Conservation (phyloP, 441 rosid genomes). For the Gossypium schwendimanii region DNA sequence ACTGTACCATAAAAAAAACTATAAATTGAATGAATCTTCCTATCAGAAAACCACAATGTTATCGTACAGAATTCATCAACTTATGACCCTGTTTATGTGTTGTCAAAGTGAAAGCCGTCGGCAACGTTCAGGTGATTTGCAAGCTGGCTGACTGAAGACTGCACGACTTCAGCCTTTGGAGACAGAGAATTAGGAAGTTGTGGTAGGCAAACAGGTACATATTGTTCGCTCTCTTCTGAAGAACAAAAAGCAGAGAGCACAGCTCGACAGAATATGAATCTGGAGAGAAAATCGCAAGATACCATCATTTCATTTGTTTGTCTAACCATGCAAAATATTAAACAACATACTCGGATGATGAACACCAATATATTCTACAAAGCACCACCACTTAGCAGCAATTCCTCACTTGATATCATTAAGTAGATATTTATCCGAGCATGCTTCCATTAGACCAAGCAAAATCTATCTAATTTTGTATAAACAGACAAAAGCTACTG, state of each 20-base stretch:
- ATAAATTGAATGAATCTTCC: background rate
- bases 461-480: background rate
- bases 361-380: background rate
- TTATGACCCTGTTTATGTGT: slow-evolving; percentile 16
- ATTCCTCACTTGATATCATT: background rate
- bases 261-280: slow-evolving; percentile 83
- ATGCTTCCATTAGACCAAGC: background rate
- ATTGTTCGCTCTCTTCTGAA: slow-evolving; percentile 38
- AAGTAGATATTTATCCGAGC: background rate
- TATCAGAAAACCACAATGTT: slow-evolving; percentile 14
- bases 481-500: background rate
- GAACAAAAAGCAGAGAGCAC: slow-evolving; percentile 47
- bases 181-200: slow-evolving; percentile 57
- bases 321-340: background rate
- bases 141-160: slow-evolving; percentile 42
- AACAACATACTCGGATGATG: background rate
- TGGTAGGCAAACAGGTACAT: slow-evolving; percentile 75
- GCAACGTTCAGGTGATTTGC: slow-evolving; percentile 55
- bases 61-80: background rate
- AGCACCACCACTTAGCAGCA: background rate
- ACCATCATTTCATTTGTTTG: background rate
- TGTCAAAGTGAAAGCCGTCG: slow-evolving; percentile 43
- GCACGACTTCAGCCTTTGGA: slow-evolving; percentile 40
- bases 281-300: slow-evolving; percentile 25
- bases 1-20: slow-evolving; percentile 2